Evolutionary conservation across 768 basidiomycete species (phyloP).

Genomic region (Russula lepida): DNA sequence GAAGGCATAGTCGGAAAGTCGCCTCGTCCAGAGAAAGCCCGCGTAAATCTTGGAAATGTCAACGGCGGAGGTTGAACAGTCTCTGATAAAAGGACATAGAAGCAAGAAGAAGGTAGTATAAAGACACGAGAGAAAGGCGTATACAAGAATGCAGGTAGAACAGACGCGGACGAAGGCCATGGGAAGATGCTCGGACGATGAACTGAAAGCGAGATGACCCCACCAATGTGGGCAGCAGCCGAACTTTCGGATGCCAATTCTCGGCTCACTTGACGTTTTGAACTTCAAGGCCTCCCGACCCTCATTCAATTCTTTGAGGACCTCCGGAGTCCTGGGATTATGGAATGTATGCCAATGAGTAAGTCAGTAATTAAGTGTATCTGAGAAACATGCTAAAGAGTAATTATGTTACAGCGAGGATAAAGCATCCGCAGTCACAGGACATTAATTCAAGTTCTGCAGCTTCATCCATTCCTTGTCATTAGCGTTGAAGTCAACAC

Average conservation of each 20-base stretch:
- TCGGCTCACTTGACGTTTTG: not conserved
- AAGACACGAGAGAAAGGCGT: slow-evolving; percentile 14
- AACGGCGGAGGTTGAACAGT: slow-evolving; percentile 14
- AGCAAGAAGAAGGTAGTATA: slow-evolving; percentile 20
- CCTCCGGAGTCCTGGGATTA: not conserved
- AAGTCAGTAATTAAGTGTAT: not conserved
- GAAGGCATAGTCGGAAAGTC: not conserved
- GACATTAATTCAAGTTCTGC: slow-evolving; percentile 54
- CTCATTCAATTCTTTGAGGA: not conserved
- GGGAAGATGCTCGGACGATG: too few species aligned
- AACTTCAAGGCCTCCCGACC: too few species aligned
- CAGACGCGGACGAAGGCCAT: slow-evolving; percentile 6
- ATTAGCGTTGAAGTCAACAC: slow-evolving; percentile 75
- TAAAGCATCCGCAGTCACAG: not conserved
- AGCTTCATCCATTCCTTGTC: slow-evolving; percentile 87
- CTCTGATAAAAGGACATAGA: slow-evolving; percentile 17
- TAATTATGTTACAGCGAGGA: not conserved
- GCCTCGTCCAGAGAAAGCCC: slow-evolving; percentile 4
- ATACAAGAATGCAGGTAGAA: slow-evolving; percentile 7
- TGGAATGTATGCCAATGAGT: not conserved
- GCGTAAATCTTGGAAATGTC: slow-evolving; percentile 5
- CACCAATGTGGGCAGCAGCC: too few species aligned
- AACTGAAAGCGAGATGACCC: not conserved
- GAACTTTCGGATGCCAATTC: not conserved
- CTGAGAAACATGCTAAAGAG: not conserved